A percentile compares a stretch with the other conserved stretches of the same genome.
Conservation (phyloP, 179 eudicot genomes). For the Gypsophila paniculata region DNA sequence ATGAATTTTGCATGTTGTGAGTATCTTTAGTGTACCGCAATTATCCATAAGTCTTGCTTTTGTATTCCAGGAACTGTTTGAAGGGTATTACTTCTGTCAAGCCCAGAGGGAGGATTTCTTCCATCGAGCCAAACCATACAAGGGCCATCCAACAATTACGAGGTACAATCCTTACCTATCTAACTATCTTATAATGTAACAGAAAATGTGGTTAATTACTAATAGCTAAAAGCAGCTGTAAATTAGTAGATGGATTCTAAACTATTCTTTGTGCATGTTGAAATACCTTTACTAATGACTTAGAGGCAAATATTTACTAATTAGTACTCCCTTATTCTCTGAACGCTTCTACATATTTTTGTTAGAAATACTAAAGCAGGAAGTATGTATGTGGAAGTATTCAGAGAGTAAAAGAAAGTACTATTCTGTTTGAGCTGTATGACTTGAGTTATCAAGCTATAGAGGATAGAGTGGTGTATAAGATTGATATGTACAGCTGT, state of each 20-base stretch:
- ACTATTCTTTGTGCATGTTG: slow-evolving; percentile 1
- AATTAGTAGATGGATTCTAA: background rate
- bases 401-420: too few species aligned
- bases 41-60: background rate
- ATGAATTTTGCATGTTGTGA: background rate
- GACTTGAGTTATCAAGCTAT: background rate
- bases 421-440: background rate
- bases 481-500: too few species aligned
- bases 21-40: too few species aligned
- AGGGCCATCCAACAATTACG: slow-evolving; percentile 76
- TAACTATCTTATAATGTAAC: background rate
- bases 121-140: slow-evolving; percentile 77
- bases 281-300: too few species aligned
- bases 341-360: too few species aligned
- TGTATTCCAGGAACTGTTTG: slow-evolving; percentile 73
- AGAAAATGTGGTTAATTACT: background rate
- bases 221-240: background rate
- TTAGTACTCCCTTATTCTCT: background rate
- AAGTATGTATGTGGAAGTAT: too few species aligned
- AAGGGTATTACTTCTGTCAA: slow-evolving; percentile 98
- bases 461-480: background rate
- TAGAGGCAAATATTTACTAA: slow-evolving; percentile 1
- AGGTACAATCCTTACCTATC: slow-evolving; percentile 36
- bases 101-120: slow-evolving; percentile 91
- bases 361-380: too few species aligned